These are phyloP conservation scores for Eucalyptus guilfoylei DNA, from an alignment of 345 rosid species.

Conservation along the genomic window DNA sequence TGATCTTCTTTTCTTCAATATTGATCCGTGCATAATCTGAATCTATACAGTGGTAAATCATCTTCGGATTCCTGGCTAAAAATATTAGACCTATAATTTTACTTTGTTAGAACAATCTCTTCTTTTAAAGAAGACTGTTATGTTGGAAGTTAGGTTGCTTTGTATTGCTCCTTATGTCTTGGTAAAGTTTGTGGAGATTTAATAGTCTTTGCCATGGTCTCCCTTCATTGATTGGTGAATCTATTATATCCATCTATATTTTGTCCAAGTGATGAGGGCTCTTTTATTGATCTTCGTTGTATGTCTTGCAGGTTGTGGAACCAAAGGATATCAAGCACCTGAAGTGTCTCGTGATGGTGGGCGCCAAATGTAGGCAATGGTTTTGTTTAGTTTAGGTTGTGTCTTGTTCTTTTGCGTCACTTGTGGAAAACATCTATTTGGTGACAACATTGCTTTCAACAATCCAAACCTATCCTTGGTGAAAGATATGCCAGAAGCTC, in stretches of 20 bases:
- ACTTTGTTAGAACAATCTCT: not conserved
- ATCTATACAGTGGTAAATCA: too few species aligned
- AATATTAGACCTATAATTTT: too few species aligned
- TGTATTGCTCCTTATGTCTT: too few species aligned
- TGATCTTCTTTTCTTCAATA: not conserved
- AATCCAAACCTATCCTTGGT: constrained; percentile 42
- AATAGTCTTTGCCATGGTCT: too few species aligned
- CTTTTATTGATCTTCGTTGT: not conserved
- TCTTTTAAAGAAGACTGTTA: not conserved
- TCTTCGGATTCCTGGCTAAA: not conserved
- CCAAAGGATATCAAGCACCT: constrained; percentile 47
- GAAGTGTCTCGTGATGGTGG: constrained; percentile 61
- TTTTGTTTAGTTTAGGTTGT: constrained; percentile 83
- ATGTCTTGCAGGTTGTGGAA: not conserved
- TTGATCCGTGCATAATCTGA: not conserved
- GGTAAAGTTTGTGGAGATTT: not conserved
- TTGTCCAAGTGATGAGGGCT: not conserved
- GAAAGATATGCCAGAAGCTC: constrained; percentile 55
- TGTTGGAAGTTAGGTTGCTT: not conserved
- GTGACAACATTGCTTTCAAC: constrained; percentile 54
- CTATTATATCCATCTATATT: not conserved
- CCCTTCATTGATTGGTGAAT: not conserved
- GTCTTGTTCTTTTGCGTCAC: constrained; percentile 72
- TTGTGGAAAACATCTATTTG: constrained; percentile 9
- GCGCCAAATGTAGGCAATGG: constrained; percentile 83